Evolutionary conservation across 257 asterid genomes (phyloP), one percentile per base, ranked within the genome.

Genomic region (Primulina huaijiensis): DNA sequence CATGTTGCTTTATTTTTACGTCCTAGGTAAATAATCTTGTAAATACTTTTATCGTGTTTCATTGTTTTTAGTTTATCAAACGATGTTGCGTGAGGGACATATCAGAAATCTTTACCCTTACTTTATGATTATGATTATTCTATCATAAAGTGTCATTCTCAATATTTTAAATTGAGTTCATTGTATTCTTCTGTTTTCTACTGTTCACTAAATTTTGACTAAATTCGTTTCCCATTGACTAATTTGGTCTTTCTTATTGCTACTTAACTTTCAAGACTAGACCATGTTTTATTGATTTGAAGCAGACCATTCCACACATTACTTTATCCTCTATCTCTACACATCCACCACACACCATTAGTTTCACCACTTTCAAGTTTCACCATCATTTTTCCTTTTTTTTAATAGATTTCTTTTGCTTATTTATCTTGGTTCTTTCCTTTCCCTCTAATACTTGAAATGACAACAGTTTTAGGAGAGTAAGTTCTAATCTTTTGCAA

Each of bases 371-470:
- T 23, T 23, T 23, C 25, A 23, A 31, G 23, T 58, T 64, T 57
- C 10, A 8, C 65, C 52, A 4, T 8, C 33, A 2, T 3, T 25
- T 52, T 11, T 12, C 10, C 1, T 37, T 9, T 62, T n/a, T 20
- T 65, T 52, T n/a, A n/a, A 33, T 37, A 63, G 60, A 25, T 62
- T 67, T 43, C 61, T 21, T 9, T 37, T 58, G 62, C 72, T 57
- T 29, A 5, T 17, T 53, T 71, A 25, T 27, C 30, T 27, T 27
- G 30, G 30, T 27, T 27, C 30, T 27, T 27, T 27, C 30, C 30
- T 27, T 27, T 27, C 3, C 30, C 30, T 27, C 30, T 27, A 27
- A 27, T 27, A 27, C 30, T 27, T 52, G 73, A 30, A 58, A 60
- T 70, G 64, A 59, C 30, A 27, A 27, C 30, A 27, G 30, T 27